Conservation (phyloP, 202 grass and related monocot genomes). For the Cymbopogon flexuosus region DNA sequence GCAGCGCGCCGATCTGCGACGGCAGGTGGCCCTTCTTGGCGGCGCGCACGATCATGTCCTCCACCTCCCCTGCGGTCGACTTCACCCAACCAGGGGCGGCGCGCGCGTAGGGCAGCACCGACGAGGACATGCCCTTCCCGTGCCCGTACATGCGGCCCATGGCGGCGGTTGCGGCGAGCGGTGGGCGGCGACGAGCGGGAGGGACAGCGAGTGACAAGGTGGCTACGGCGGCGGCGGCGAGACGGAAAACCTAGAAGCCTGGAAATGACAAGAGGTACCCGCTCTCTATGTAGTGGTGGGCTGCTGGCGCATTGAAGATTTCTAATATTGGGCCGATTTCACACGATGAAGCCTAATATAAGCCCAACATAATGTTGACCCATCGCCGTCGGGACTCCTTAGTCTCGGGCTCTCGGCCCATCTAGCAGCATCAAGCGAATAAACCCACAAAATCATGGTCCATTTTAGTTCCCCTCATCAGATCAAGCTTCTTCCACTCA, state of each 20-base stretch:
- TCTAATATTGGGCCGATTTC: neutral
- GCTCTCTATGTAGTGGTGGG: slow-evolving; percentile 1
- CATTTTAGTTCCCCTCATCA: too few relatives aligned
- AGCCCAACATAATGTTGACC: neutral
- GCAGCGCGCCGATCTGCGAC: slow-evolving; percentile 63
- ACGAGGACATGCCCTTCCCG: slow-evolving; percentile 76
- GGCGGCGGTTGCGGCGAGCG: slow-evolving; percentile 2
- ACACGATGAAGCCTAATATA: neutral
- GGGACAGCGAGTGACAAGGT: neutral
- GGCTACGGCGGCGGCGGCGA: neutral
- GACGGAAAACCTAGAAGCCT: slow-evolving; percentile 21
- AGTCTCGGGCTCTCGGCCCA: neutral
- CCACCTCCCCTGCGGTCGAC: slow-evolving; percentile 41
- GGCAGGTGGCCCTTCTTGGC: slow-evolving; percentile 74
- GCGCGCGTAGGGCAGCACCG: slow-evolving; percentile 54
- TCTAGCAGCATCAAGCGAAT: neutral
- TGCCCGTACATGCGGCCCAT: slow-evolving; percentile 81
- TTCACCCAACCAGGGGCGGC: slow-evolving; percentile 55
- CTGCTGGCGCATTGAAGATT: neutral
- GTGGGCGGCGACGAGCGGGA: neutral
- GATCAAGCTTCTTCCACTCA: too few relatives aligned
- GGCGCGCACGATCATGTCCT: slow-evolving; percentile 47
- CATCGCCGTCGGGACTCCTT: neutral
- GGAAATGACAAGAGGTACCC: neutral
- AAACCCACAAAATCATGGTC: too few relatives aligned